Evolutionary conservation across 257 asterid genomes (phyloP), one percentile per base, ranked within the genome.

Genomic region (Jacaranda mimosifolia): DNA sequence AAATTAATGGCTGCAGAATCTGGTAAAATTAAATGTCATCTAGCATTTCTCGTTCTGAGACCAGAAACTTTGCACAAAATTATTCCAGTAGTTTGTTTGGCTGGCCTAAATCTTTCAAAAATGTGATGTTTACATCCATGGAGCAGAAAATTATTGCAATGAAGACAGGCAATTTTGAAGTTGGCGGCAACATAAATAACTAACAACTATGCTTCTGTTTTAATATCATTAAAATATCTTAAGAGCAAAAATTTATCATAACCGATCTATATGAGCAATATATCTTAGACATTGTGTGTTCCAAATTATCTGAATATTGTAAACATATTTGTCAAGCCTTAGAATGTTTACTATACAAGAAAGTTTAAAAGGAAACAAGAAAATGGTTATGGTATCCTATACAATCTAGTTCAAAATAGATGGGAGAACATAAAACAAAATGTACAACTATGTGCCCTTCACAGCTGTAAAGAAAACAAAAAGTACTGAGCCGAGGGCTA

Each of bases 1-100:
- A 14, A 60, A 26, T 26, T 26, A 63, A 69, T 72, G 55, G 68
- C 67, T n/a, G 55, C 49, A 35, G 21, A 77, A 45, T 14, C 18
- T 48, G 51, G 65, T 67, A 36, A 67, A 66, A 66, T 40, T 21
- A 52, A 45, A 76, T 56, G 14, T 48, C 46, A 46, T 26, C 32
- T n/a, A 64, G 36, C 26, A 19, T 13, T 15, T 58, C 6, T 57
- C 55, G 5, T 36, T 46, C 21, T 45, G 55, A 36, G 13, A 55
- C 38, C 21, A 48, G 18, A 55, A 76, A 35, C 26, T 21, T 63
- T 1, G 38, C 5, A 68, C 49, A 9, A 62, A 68, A 11, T 11
- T 38, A 17, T 46, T 77, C 63, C 51, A 45, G 46, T 57, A 68
- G 26, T 45, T 45, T n/a, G 63, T 51, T 55, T 65, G 49, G 17